phyloP scores from a whole-genome alignment of 225 moss, liverwort and hornwort genomes.

The Thuidium tamariscinum region DNA sequence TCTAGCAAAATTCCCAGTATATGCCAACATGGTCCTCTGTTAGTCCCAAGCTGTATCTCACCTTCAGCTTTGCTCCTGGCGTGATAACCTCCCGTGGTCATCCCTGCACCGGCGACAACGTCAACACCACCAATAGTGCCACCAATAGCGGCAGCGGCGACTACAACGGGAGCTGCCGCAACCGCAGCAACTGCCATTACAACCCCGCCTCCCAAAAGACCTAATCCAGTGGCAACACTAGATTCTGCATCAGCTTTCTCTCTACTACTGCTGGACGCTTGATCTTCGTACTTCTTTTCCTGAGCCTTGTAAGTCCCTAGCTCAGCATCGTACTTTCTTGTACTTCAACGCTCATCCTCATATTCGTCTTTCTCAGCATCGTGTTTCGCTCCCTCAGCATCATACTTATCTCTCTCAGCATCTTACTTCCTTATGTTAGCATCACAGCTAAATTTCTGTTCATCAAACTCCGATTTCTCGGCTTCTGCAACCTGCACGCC shows the following conservation, averaged over 20 bases:
- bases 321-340: not conserved
- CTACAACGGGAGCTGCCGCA: not conserved
- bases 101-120: not conserved
- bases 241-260: not conserved
- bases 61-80: not conserved
- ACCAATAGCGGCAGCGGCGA: not conserved
- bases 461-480: not conserved
- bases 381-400: not conserved
- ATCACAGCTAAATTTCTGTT: not conserved
- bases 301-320: not conserved
- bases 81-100: not conserved
- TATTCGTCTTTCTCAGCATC: not conserved
- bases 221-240: not conserved
- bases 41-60: not conserved
- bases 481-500: not conserved
- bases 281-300: not conserved
- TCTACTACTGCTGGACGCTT: not conserved
- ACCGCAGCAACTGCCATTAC: not conserved
- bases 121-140: not conserved
- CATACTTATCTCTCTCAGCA: not conserved
- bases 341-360: not conserved
- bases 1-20: not conserved
- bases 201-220: not conserved
- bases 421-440: not conserved
- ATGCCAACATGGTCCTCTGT: not conserved